Percentiles rank a stretch among this genome's conserved stretches.
Conservation (phyloP, 495 filamentous ascomycete genomes). For the Podospora sp. region DNA sequence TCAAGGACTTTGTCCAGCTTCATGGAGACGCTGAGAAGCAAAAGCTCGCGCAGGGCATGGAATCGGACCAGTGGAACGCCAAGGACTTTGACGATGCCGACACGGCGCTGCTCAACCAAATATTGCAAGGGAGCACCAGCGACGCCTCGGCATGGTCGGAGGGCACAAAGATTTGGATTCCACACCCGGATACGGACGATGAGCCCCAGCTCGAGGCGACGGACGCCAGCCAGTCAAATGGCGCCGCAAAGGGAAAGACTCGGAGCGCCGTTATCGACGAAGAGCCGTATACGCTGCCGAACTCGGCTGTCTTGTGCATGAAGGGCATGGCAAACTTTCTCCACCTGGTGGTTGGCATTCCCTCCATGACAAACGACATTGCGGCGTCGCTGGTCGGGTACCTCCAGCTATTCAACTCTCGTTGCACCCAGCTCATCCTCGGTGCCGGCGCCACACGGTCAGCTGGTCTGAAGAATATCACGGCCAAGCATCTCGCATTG, state of each 20-base stretch:
- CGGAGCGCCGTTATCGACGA: slow-evolving; percentile 79
- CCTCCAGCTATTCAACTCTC: slow-evolving; percentile 88
- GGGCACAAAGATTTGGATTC: slow-evolving; percentile 71
- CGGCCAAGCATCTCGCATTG: slow-evolving; percentile 90
- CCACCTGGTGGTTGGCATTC: slow-evolving; percentile 78
- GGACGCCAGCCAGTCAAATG: slow-evolving; percentile 47
- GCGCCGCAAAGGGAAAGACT: slow-evolving; percentile 63
- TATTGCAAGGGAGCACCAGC: slow-evolving; percentile 77
- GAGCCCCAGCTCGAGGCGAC: slow-evolving; percentile 26
- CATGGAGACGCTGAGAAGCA: slow-evolving; percentile 79
- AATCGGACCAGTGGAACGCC: slow-evolving; percentile 86
- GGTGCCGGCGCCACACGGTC: slow-evolving; percentile 88
- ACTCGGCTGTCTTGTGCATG: slow-evolving; percentile 77
- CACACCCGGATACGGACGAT: slow-evolving; percentile 44
- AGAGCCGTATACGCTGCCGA: slow-evolving; percentile 82
- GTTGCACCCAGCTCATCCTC: slow-evolving; percentile 90
- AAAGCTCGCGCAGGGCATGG: slow-evolving; percentile 79
- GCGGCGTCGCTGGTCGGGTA: slow-evolving; percentile 64
- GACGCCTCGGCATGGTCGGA: slow-evolving; percentile 76
- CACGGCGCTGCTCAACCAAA: slow-evolving; percentile 61
- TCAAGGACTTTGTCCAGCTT: slow-evolving; percentile 80
- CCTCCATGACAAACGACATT: slow-evolving; percentile 84
- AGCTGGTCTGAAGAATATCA: slow-evolving; percentile 96
- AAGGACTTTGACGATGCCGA: slow-evolving; percentile 78
- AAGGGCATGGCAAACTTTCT: slow-evolving; percentile 79